Percentiles rank a stretch among this genome's conserved stretches.
Evolutionary conservation across 768 basidiomycete genomes (phyloP).

Genomic region (Ramaria sp.): DNA sequence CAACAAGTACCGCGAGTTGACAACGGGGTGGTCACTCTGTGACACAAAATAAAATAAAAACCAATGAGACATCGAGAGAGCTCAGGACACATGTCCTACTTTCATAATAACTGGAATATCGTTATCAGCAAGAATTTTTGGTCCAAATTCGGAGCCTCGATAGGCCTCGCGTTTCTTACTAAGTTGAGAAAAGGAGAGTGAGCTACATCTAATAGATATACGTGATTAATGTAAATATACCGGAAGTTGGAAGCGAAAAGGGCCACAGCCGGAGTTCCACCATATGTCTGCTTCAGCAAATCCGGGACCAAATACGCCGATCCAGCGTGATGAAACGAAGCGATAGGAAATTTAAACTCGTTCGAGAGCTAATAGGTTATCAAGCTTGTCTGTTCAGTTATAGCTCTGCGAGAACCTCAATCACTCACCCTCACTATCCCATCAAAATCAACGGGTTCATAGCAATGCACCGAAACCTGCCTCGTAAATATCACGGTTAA

Average conservation of each 20-base stretch:
- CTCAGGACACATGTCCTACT: slow-evolving; percentile 22
- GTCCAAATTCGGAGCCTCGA: slow-evolving; percentile 69
- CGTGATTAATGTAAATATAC: slow-evolving; percentile 24
- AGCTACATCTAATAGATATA: not conserved
- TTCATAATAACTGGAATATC: slow-evolving; percentile 69
- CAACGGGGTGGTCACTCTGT: slow-evolving; percentile 47
- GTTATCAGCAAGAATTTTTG: slow-evolving; percentile 57
- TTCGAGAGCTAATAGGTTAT: slow-evolving; percentile 51
- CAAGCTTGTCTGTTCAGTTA: not conserved
- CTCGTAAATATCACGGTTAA: slow-evolving; percentile 16
- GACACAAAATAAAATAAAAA: no score
- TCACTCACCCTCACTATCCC: slow-evolving; percentile 49
- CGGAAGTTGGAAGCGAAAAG: slow-evolving; percentile 72
- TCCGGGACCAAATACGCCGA: slow-evolving; percentile 87
- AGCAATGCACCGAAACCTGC: slow-evolving; percentile 47
- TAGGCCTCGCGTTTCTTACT: slow-evolving; percentile 67
- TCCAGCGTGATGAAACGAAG: slow-evolving; percentile 80
- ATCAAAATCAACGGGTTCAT: slow-evolving; percentile 66
- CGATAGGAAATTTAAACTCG: slow-evolving; percentile 79
- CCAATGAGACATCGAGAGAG: not conserved
- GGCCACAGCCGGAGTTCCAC: slow-evolving; percentile 63
- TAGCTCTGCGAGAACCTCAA: not conserved
- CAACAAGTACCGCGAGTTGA: slow-evolving; percentile 65
- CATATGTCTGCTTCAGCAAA: slow-evolving; percentile 66
- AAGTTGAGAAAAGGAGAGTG: not conserved